Evolutionary conservation across 805 yeast species (phyloP).

Genomic region (Monosporozyma servazzii): DNA sequence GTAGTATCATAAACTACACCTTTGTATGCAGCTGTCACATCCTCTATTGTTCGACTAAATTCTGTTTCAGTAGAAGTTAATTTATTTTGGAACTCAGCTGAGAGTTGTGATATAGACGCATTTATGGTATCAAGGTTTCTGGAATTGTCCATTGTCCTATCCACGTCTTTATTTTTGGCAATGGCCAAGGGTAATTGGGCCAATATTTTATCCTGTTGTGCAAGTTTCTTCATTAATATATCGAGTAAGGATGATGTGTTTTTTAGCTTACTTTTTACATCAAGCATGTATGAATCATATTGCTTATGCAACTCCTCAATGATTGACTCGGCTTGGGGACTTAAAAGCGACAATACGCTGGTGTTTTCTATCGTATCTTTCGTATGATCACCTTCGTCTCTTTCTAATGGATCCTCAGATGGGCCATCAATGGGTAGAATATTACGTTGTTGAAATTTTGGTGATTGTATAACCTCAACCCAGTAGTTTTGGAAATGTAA

Average conservation of each 20-base stretch:
- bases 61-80: neutral
- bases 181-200: constrained; percentile 1
- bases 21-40: neutral
- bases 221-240: constrained; percentile 14
- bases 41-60: neutral
- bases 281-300: constrained; percentile 23
- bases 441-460: neutral
- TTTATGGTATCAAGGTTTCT: neutral
- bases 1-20: neutral
- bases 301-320: constrained; percentile 24
- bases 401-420: neutral
- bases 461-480: neutral
- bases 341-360: constrained; percentile 11
- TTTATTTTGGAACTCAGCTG: neutral
- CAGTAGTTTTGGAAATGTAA: neutral
- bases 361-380: constrained; percentile 1
- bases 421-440: neutral
- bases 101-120: neutral
- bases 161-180: neutral
- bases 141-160: neutral
- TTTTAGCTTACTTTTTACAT: constrained; percentile 17
- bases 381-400: neutral
- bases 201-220: constrained; percentile 15
- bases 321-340: constrained; percentile 21
- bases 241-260: constrained; percentile 14